Conservation (phyloP, 495 filamentous ascomycete species). For the Usnea hakonensis region DNA sequence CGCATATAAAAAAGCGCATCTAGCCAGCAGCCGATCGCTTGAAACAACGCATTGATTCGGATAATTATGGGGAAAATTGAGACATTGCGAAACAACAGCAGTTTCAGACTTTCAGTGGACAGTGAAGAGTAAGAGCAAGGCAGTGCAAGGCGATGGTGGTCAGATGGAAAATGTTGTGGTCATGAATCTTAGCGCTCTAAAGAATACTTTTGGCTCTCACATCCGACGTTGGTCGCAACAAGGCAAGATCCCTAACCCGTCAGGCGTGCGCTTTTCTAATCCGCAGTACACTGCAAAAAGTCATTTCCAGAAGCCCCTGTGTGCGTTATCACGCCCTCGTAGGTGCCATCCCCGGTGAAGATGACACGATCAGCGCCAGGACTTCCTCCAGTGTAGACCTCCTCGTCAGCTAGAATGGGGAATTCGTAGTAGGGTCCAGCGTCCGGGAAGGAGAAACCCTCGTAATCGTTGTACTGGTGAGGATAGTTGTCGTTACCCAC, state of each 20-base stretch:
- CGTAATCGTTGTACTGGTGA: slow-evolving; percentile 66
- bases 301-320: slow-evolving; percentile 58
- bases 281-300: slow-evolving; percentile 50
- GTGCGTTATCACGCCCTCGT: slow-evolving; percentile 59
- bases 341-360: slow-evolving; percentile 46
- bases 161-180: not conserved
- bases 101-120: too few species aligned
- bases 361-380: slow-evolving; percentile 68
- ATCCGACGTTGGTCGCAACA: not conserved
- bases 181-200: not conserved
- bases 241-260: too few species aligned
- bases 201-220: not conserved
- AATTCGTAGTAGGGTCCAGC: slow-evolving; percentile 64
- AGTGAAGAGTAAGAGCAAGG: not conserved
- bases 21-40: not conserved
- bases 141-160: not conserved
- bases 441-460: slow-evolving; percentile 60
- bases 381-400: slow-evolving; percentile 53
- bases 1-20: not conserved
- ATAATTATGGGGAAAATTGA: not conserved
- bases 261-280: not conserved
- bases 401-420: slow-evolving; percentile 51
- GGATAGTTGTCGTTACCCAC: slow-evolving; percentile 52
- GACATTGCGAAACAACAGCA: not conserved
- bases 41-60: not conserved